Base-by-base conservation (phyloP, 2,329 filamentous ascomycete genomes). In the Colletotrichum graminicola region DNA sequence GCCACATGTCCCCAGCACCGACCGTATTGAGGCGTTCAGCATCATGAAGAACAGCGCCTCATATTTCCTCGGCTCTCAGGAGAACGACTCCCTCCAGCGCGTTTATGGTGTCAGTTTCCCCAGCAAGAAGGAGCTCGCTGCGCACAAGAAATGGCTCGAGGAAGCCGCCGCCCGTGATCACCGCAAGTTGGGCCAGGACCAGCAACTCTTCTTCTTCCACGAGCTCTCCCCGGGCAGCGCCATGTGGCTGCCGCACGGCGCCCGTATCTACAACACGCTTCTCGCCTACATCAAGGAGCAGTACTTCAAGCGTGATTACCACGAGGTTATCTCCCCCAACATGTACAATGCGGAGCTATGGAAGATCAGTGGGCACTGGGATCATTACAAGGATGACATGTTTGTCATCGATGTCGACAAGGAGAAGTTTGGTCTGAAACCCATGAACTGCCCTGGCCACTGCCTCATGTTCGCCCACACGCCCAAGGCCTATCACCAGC, bases 91-190 rank as follows among this genome's bases (percentile, higher is more conserved):
- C 36, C 88, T 99, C 56, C 96, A 99, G 84, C 92, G 96, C 78
- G 97, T 99, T 77, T 97, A 98, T 77, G 96, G 96, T 82, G 92
- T 99, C 69, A 97, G 94, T 7, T 99, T 90, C 82, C 95, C 95
- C 4, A 94, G 97, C 83, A 98, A 99, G 89, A 97, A 97, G 84
- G 89, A 91, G 77, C 93, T 99, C 84, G 91, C 93, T 57, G 94
- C 97, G 78, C 94, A 98, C 85, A 91, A 97, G 84, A 94, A 95
- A 79, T 97, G 97, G 84, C 88, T 99, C 39, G 95, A 97, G 78
- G 96, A 99, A 84, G 96, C 96, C n/a, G 95, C 96, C 73, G 97
- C 97, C 87, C 92, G 96, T 74, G 96, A 98, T 79, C 96, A 99
- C 80, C 89, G 95, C 75, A 94, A 93, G 84, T 95, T 99, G 75